Percentiles rank a stretch among this genome's conserved stretches.
phyloP scores from a whole-genome alignment of 2,329 filamentous ascomycete genomes.

The Neofusicoccum cordaticola region DNA sequence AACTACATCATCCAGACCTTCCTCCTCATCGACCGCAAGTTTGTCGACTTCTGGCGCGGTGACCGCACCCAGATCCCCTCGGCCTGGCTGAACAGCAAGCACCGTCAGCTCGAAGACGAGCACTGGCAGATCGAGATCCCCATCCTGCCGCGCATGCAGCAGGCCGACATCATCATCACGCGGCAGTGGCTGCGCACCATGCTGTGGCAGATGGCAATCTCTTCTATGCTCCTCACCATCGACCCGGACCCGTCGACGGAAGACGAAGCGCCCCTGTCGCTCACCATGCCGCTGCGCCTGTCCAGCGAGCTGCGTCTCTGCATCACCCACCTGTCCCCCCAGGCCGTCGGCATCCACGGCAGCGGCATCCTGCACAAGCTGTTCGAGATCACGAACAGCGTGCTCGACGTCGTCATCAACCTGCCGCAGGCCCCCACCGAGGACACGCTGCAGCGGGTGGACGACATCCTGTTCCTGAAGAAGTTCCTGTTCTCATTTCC shows the following conservation, averaged over 20 bases:
- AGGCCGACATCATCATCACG: constrained; percentile 51
- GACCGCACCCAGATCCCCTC: constrained; percentile 36
- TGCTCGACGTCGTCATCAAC: constrained; percentile 57
- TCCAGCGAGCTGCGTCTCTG: constrained; percentile 45
- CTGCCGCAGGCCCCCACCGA: constrained; percentile 47
- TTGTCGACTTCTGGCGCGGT: constrained; percentile 46
- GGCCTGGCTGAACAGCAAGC: constrained; percentile 47
- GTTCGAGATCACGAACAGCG: constrained; percentile 60
- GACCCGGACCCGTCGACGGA: constrained; percentile 27
- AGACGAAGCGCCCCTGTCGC: constrained; percentile 28
- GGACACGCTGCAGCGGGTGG: constrained; percentile 48
- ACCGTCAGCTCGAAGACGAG: constrained; percentile 42
- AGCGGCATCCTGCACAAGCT: constrained; percentile 58
- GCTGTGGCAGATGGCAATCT: constrained; percentile 51
- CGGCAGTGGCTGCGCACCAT: constrained; percentile 50
- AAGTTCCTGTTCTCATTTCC: constrained; percentile 52
- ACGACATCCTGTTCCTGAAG: constrained; percentile 55
- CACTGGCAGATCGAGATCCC: constrained; percentile 38
- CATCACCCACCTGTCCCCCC: constrained; percentile 40
- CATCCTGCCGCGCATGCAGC: constrained; percentile 42
- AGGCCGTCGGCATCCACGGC: constrained; percentile 55
- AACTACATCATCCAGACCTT: constrained; percentile 47
- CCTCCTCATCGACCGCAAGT: constrained; percentile 43
- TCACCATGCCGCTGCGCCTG: constrained; percentile 46
- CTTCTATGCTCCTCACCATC: constrained; percentile 40